Evolutionary conservation across 306 rosid genomes (phyloP), one percentile per base, ranked within the genome.

Genomic region (Medicago truncatula): DNA sequence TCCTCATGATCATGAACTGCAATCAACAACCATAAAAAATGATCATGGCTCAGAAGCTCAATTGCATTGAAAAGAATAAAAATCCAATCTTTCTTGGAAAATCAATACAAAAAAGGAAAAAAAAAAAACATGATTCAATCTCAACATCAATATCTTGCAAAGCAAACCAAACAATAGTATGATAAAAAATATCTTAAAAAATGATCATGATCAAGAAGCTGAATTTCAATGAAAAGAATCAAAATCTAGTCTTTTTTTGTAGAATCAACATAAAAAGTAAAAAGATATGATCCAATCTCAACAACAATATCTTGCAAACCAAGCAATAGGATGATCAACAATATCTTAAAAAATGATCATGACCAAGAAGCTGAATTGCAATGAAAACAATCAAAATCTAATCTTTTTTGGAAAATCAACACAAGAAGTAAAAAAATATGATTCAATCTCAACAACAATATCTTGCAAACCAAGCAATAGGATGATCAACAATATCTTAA

Each of bases 1-100:
- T 91, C 83, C 86, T 46, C 73, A 67, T 67, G 13, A 57, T 67
- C 39, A 67, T 23, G 6, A 67, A 67, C 58, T 67, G 57, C 58
- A 67, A 59, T 28, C 65, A 13, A 23, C 53, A 67, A 43, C 57
- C 47, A 67, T 11, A 67, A 21, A 43, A 21, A 67, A 10, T 18
- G n/a, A 21, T 58, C 64, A 58, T 58, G 16, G 11, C 38, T 8
- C 63, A 58, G 64, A 58, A 58, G 31, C n/a, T 23, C 9, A 67
- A 67, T 21, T 23, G 40, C 56, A 46, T 44, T 18, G n/a, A 67
- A 67, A 12, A 66, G 9, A 40, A 41, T 67, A 0, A 67, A 46
- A 67, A 67, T 67, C 73, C 9, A 47, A 46, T 47, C 69, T 36
- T 63, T 63, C 46, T 36, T 5, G 14, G 1, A 63, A 14, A 38